These are phyloP conservation scores for Blastocrithidia nonstop DNA, from an alignment of 208 protist genomes.

Conservation along the genomic window DNA sequence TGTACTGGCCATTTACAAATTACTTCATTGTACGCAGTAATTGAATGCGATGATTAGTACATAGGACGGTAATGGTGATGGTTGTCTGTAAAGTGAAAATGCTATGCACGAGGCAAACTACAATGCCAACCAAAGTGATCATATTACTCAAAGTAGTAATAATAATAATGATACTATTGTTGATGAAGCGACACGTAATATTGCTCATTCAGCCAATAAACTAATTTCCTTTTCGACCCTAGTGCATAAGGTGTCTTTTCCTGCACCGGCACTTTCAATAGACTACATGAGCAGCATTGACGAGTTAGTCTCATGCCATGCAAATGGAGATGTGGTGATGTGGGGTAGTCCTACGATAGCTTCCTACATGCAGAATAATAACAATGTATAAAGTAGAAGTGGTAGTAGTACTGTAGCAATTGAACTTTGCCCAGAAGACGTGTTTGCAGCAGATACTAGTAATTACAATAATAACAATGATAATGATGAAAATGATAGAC, in stretches of 20 bases:
- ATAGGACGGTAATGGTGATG: too few species aligned
- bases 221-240: neutral
- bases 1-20: slow-evolving; percentile 31
- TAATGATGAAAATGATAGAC: slow-evolving; percentile 1
- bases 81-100: too few species aligned
- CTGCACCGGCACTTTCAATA: slow-evolving; percentile 32
- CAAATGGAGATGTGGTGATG: slow-evolving; percentile 38
- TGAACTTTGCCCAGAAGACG: neutral
- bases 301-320: slow-evolving; percentile 50
- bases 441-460: neutral
- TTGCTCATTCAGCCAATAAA: slow-evolving; percentile 5
- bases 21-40: slow-evolving; percentile 17
- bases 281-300: slow-evolving; percentile 53
- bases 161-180: too few species aligned
- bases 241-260: neutral
- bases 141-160: too few species aligned
- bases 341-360: slow-evolving; percentile 55
- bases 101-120: too few species aligned
- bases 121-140: too few species aligned
- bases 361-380: too few species aligned
- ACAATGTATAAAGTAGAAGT: slow-evolving; percentile 2
- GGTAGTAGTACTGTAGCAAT: neutral
- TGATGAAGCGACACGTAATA: too few species aligned
- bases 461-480: neutral
- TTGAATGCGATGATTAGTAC: slow-evolving; percentile 1